Evolutionary conservation across 2,329 filamentous ascomycete genomes (phyloP), one percentile per base, ranked within the genome.

Genomic region (Chaetomiaceae sp.): DNA sequence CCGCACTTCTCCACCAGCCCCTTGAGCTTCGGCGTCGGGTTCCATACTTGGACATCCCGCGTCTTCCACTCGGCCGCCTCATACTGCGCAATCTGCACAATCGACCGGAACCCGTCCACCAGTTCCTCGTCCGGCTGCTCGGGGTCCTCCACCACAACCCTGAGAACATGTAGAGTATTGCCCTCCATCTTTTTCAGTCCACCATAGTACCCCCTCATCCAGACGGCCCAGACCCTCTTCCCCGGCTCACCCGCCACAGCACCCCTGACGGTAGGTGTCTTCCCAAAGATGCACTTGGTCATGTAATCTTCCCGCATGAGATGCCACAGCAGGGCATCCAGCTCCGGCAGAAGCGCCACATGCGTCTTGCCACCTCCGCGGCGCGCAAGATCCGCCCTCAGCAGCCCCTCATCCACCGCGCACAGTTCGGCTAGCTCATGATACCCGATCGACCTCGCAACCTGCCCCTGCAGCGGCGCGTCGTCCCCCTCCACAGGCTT

Each of bases 261-360:
- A 13, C 91, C 91, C 64, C 87, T 86, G 50, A 87, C 73, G 1
- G 73, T 64, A 0, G 88, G 85, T 0, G 67, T 69, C 33, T 63
- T 65, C 2, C 77, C 73, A 59, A 86, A 80, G 5, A 91, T 73
- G 57, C 82, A 78, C 50, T 78, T 75, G 5, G 79, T 80, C 64
- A 92, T 85, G 67, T 87, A 94, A 45, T 90, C 84, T 69, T 96
- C 90, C 44, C 92, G 82, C 54, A 84, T 82, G 67, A 89, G 82
- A 68, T 92, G 86, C 89, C 89, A 95, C 55, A 78, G 71, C 60
- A 90, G 78, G 6, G 83, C 82, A 52, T 85, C 79, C 55, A 80
- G 69, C 62, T 89, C 81, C 0, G 89, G 88, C 43, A 83, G 61
- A 57, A 91, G 72, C 36, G 89, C 87, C 36, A 94, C 78, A 20